Conservation (phyloP, 441 rosid species). For the Populus hybrid region DNA sequence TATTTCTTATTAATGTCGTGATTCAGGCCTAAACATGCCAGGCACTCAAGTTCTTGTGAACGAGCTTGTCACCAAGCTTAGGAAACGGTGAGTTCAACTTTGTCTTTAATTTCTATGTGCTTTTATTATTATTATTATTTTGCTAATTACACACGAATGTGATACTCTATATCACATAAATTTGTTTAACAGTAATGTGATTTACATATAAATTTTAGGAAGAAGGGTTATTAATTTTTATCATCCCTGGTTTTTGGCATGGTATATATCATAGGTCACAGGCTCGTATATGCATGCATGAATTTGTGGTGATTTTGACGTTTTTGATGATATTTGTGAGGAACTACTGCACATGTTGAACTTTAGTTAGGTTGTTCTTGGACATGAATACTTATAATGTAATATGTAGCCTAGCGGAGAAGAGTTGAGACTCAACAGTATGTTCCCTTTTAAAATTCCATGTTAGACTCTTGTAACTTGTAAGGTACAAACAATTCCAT, state of each 20-base stretch:
- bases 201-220: no score
- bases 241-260: no score
- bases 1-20: not conserved
- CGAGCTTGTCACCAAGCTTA: conserved; percentile 3
- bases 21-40: not conserved
- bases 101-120: not conserved
- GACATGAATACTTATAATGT: no score
- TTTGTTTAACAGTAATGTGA: not conserved
- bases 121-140: not conserved
- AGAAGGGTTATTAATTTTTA: no score
- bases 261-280: not conserved
- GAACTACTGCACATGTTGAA: not conserved
- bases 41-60: not conserved
- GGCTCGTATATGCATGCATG: not conserved
- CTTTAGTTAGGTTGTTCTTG: not conserved
- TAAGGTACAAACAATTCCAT: no score
- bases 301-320: not conserved
- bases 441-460: no score
- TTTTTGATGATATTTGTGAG: not conserved
- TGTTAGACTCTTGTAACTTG: no score
- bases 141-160: not conserved
- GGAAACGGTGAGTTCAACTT: not conserved
- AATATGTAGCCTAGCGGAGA: no score
- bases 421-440: no score
- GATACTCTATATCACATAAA: not conserved